phyloP scores from a whole-genome alignment of 106 monocot species.

The Alisma plantagoaquatica region DNA sequence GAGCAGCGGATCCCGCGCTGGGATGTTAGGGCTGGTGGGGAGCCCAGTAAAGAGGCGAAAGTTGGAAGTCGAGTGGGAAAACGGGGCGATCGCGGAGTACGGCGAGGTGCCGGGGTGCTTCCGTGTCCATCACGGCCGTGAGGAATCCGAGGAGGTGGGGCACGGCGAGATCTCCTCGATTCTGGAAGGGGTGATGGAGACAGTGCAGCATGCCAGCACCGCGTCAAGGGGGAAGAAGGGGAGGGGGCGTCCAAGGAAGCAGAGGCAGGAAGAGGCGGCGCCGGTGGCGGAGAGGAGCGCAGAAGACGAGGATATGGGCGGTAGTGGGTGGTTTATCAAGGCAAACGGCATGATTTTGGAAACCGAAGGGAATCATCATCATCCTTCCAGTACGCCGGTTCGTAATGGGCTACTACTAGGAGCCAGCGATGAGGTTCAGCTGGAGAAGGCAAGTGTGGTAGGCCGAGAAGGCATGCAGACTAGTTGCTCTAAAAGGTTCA shows the following conservation, averaged over 20 bases:
- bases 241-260: constrained; percentile 7
- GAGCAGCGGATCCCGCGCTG: not conserved
- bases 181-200: constrained; percentile 4
- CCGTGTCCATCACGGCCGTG: not conserved
- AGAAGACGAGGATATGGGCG: not conserved
- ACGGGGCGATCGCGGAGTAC: not conserved
- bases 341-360: not conserved
- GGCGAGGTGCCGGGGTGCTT: not conserved
- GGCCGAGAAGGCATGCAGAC: not conserved
- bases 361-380: too few relatives aligned
- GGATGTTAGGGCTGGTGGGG: not conserved
- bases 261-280: not conserved
- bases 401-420: not conserved
- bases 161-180: not conserved
- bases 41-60: not conserved
- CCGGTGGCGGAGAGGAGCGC: not conserved
- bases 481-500: too few relatives aligned
- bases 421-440: not conserved
- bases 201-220: not conserved
- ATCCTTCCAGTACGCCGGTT: too few relatives aligned
- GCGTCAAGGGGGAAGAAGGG: not conserved
- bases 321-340: not conserved
- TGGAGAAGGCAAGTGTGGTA: not conserved
- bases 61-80: not conserved
- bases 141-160: not conserved